phyloP scores from a whole-genome alignment of 2,329 filamentous ascomycete genomes.

The Cladosporium sphaerospermum region DNA sequence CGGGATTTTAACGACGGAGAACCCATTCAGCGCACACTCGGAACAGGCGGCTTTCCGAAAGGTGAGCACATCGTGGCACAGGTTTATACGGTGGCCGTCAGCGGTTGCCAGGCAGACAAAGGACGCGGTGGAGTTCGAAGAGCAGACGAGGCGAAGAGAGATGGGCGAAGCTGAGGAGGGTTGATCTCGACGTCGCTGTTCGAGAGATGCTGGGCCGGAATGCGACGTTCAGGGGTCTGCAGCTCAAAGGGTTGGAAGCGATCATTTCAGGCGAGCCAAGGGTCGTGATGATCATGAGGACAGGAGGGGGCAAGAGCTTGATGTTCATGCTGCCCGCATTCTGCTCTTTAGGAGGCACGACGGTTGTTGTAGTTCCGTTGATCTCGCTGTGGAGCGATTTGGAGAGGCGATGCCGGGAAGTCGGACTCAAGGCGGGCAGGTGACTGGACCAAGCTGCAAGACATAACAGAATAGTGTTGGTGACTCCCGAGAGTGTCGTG shows the following conservation, averaged over 20 bases:
- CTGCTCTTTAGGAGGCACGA: background rate
- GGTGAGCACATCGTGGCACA: background rate
- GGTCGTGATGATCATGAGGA: background rate
- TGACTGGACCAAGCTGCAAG: too few relatives aligned
- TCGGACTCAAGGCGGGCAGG: background rate
- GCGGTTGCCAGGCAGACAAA: background rate
- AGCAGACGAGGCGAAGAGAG: background rate
- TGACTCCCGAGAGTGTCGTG: too few relatives aligned
- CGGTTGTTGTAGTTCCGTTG: background rate
- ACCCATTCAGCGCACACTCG: background rate
- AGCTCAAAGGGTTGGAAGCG: background rate
- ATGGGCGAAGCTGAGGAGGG: background rate
- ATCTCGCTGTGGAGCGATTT: background rate
- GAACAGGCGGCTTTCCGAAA: background rate
- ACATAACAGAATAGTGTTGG: too few relatives aligned
- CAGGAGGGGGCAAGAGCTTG: background rate
- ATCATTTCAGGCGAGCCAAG: background rate
- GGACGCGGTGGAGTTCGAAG: background rate
- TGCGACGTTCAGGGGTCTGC: background rate
- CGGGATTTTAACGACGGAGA: background rate
- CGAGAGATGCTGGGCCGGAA: background rate
- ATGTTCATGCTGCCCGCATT: background rate
- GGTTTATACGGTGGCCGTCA: background rate
- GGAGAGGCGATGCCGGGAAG: background rate
- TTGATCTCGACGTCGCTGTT: background rate